A percentile compares a stretch with the other conserved stretches of the same genome.
Conservation (phyloP, 805 yeast genomes). For the Barnettozyma siamensis region DNA sequence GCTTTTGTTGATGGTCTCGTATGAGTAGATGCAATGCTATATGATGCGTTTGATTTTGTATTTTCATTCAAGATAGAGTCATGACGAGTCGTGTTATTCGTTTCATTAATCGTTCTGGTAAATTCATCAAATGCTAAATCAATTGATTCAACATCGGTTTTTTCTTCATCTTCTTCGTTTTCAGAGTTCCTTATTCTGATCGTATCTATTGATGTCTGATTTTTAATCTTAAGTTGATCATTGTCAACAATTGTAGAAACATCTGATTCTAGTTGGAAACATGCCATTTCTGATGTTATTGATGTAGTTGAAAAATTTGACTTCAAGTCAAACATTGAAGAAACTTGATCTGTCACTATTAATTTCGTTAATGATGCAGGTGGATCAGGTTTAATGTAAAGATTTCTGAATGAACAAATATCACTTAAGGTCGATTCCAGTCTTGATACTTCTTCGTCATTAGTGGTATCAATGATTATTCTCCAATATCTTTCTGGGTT, state of each 20-base stretch:
- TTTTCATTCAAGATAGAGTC: not conserved
- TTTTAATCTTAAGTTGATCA: not conserved
- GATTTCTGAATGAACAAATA: slow-evolving; percentile 38
- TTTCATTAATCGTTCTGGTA: slow-evolving; percentile 5
- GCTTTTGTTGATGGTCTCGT: slow-evolving; percentile 10
- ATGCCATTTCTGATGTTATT: slow-evolving; percentile 31
- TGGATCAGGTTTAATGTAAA: slow-evolving; percentile 21
- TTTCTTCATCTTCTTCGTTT: slow-evolving; percentile 3
- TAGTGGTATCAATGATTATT: slow-evolving; percentile 29
- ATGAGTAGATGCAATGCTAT: slow-evolving; percentile 2
- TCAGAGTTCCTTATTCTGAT: not conserved
- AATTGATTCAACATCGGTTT: slow-evolving; percentile 17
- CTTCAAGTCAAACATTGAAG: slow-evolving; percentile 4
- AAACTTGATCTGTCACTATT: not conserved
- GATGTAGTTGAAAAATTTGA: slow-evolving; percentile 24
- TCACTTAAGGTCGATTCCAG: slow-evolving; percentile 25
- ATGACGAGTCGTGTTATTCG: slow-evolving; percentile 2
- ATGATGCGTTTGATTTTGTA: not conserved
- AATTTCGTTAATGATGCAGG: not conserved
- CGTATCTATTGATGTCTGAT: not conserved
- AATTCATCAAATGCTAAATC: slow-evolving; percentile 22
- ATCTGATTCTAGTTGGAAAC: slow-evolving; percentile 27
- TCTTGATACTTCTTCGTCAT: slow-evolving; percentile 12
- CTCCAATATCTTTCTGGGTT: slow-evolving; percentile 79
- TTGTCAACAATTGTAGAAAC: slow-evolving; percentile 37